Evolutionary conservation across 1,284 basidiomycete species (phyloP).

Genomic region (Malassezia arunalokei): DNA sequence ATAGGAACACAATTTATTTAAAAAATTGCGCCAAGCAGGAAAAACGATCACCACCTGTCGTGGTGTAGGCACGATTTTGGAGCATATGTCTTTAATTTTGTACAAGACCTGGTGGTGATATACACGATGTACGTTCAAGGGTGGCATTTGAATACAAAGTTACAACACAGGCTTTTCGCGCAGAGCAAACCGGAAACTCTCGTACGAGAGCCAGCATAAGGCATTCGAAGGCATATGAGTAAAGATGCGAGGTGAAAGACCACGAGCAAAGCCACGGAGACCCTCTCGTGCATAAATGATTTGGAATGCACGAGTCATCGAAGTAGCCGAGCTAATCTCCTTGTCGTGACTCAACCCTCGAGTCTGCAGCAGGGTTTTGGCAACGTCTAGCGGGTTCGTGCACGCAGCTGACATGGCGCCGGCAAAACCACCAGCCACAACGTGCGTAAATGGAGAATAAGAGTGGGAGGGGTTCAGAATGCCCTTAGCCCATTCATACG

Average conservation of each 20-base stretch:
- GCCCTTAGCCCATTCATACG: slow-evolving; percentile 85
- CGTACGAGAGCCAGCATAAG: slow-evolving; percentile 69
- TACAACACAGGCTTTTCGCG: neutral
- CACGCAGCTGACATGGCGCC: slow-evolving; percentile 89
- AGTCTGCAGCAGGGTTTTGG: slow-evolving; percentile 92
- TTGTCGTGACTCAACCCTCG: slow-evolving; percentile 68
- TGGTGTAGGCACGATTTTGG: too few relatives aligned
- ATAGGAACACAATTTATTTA: too few relatives aligned
- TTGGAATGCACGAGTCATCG: slow-evolving; percentile 76
- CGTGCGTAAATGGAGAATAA: slow-evolving; percentile 85
- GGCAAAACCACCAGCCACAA: slow-evolving; percentile 76
- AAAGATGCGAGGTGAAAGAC: slow-evolving; percentile 77
- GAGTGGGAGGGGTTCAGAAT: slow-evolving; percentile 70
- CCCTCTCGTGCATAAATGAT: slow-evolving; percentile 82
- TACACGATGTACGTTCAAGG: too few relatives aligned
- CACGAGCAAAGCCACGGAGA: slow-evolving; percentile 69
- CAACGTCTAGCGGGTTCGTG: slow-evolving; percentile 95
- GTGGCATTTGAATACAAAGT: too few relatives aligned
- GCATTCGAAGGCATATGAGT: slow-evolving; percentile 97
- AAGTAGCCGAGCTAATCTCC: slow-evolving; percentile 68
- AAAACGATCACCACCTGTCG: too few relatives aligned
- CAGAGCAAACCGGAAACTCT: slow-evolving; percentile 37
- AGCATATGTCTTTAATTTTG: too few relatives aligned
- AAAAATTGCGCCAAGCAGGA: too few relatives aligned
- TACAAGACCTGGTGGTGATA: too few relatives aligned